phyloP scores from a whole-genome alignment of 148 eudicot species.

The Heliosperma pusillum region DNA sequence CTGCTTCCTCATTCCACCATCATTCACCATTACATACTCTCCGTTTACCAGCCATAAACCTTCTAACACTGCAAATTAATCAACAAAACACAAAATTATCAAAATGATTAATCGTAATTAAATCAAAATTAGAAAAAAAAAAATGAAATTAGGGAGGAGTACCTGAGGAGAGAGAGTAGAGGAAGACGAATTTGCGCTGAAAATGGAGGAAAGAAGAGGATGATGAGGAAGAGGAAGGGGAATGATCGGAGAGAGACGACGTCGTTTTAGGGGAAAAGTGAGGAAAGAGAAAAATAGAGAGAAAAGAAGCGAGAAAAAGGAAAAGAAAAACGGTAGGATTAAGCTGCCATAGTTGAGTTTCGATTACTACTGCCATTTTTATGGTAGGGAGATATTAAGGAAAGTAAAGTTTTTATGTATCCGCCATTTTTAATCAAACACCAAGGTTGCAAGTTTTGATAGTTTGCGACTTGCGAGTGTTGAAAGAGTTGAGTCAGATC shows the following conservation, averaged over 20 bases:
- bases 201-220: constrained; percentile 49
- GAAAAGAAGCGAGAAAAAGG: constrained; percentile 48
- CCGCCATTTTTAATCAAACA: constrained; percentile 21
- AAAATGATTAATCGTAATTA: neutral
- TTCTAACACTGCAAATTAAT: constrained; percentile 49
- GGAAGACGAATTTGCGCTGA: constrained; percentile 57
- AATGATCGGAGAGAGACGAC: constrained; percentile 24
- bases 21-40: constrained; percentile 56
- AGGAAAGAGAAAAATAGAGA: constrained; percentile 58
- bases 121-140: neutral
- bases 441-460: neutral
- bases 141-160: neutral
- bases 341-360: constrained; percentile 65
- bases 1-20: constrained; percentile 51
- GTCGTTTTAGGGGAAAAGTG: constrained; percentile 30
- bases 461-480: neutral
- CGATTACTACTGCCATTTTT: constrained; percentile 65
- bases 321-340: constrained; percentile 39
- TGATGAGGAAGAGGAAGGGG: constrained; percentile 37
- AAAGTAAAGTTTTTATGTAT: constrained; percentile 3
- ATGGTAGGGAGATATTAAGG: neutral
- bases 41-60: constrained; percentile 72
- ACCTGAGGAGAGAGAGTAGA: constrained; percentile 73
- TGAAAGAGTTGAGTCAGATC: no score
- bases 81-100: neutral